Evolutionary conservation across 805 yeast genomes (phyloP), one percentile per base, ranked within the genome.

Genomic region (Nakazawaea populi): DNA sequence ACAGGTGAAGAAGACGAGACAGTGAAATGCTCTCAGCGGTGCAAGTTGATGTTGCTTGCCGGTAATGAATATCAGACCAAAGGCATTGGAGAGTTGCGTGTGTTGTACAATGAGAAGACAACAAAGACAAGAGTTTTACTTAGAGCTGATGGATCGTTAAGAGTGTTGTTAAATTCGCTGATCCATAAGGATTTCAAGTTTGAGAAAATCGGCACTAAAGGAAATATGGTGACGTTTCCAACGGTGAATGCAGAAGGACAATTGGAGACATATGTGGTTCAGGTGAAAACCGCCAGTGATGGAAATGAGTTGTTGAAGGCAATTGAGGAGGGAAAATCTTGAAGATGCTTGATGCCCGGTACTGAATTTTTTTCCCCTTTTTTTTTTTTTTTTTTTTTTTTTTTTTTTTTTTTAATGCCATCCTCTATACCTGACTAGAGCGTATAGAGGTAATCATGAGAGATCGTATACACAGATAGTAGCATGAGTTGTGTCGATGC

Each of bases 1-100:
- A 87, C 92, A 7, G 97, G 97, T 18, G 97, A 92, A 68, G 97
- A 90, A 67, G 76, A 80, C 49, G 97, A 92, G 68, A 80, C 74
- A 1, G 63, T 75, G 0, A 60, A 79, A 29, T 87, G 77, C 58
- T 77, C 83, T 42, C 83, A 87, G 59, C 77, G 87, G 60, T 77
- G 92, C 4, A 89, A 89, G 61, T 71, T 89, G 44, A 81, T 82
- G 78, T 72, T 82, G 51, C 79, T 78, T 2, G 74, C 72, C 27
- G 74, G 79, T 43, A 78, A 78, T 44, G 62, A 38, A 52, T 88
- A 87, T 61, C 75, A 72, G 37, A 68, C 80, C 5, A 76, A 77
- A 55, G 98, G 98, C 10, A 72, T 90, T 3, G 98, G 98, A 3
- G 91, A 85, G 47, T 72, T 90, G 58, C 87, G 89, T 60, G 72